Conservation (phyloP, 306 rosid species). For the Quercus variabilis region DNA sequence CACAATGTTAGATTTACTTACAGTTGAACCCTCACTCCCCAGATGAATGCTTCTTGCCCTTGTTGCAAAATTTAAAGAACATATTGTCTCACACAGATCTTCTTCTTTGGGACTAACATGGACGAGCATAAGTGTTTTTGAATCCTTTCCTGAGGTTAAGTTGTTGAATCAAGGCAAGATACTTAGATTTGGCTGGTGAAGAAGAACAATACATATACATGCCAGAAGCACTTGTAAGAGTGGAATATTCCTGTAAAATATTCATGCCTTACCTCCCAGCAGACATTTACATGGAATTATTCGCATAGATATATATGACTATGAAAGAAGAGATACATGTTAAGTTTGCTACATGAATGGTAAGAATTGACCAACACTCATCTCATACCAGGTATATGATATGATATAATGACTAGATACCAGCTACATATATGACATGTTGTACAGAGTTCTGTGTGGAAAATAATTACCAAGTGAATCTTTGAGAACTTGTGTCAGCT, state of each 20-base stretch:
- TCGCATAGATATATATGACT: neutral
- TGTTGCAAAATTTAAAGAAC: conserved; percentile 37
- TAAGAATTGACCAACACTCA: neutral
- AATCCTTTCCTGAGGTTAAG: conserved; percentile 31
- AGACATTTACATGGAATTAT: neutral
- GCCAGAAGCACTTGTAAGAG: neutral
- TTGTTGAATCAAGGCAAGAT: neutral
- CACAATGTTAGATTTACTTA: conserved; percentile 14
- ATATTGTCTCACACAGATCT: conserved; percentile 39
- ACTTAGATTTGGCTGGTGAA: neutral
- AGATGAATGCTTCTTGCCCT: conserved; percentile 34
- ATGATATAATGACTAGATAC: neutral
- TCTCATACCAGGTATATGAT: neutral
- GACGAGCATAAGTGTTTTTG: conserved; percentile 41
- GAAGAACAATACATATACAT: neutral
- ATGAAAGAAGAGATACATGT: neutral
- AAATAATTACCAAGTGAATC: conserved; percentile 37
- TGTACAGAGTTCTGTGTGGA: neutral
- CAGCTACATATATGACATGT: neutral
- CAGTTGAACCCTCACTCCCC: conserved; percentile 23
- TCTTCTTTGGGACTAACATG: conserved; percentile 42
- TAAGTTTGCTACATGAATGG: neutral
- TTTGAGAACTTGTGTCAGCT: conserved; percentile 42
- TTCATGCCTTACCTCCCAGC: neutral
- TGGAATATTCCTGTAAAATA: neutral